These are phyloP conservation scores for Pichia ethanolica DNA, from an alignment of 805 yeast species.

Conservation along the genomic window DNA sequence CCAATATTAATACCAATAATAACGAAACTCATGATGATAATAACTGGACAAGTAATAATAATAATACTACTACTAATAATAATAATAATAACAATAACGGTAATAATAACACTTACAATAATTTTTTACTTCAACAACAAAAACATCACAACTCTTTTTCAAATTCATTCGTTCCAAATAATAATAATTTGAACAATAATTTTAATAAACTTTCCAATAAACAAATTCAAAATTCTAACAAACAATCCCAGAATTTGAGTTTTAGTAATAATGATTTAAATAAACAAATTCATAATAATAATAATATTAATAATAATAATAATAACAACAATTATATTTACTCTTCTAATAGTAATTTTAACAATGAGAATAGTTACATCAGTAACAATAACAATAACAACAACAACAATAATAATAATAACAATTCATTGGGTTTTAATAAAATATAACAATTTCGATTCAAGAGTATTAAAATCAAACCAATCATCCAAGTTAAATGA, in stretches of 20 bases:
- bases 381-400: not conserved
- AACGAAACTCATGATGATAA: not conserved
- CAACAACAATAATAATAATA: not conserved
- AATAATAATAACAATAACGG: not conserved
- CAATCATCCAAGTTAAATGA: conserved; percentile 5
- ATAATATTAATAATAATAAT: not conserved
- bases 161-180: not conserved
- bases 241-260: not conserved
- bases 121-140: conserved; percentile 7
- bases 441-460: conserved; percentile 2
- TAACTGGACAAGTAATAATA: not conserved
- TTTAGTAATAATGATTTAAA: not conserved
- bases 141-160: not conserved
- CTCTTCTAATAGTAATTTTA: not conserved
- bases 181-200: not conserved
- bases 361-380: not conserved
- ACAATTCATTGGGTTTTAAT: not conserved
- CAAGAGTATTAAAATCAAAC: conserved; percentile 2
- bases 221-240: not conserved
- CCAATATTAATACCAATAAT: not conserved
- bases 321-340: not conserved
- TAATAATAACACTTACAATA: not conserved
- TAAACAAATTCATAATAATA: conserved; percentile 1
- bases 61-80: not conserved
- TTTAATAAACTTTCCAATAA: not conserved